Evolutionary conservation across 2,329 filamentous ascomycete species (phyloP), one percentile per base, ranked within the genome.

Genomic region (Colletotrichum theobromicola): DNA sequence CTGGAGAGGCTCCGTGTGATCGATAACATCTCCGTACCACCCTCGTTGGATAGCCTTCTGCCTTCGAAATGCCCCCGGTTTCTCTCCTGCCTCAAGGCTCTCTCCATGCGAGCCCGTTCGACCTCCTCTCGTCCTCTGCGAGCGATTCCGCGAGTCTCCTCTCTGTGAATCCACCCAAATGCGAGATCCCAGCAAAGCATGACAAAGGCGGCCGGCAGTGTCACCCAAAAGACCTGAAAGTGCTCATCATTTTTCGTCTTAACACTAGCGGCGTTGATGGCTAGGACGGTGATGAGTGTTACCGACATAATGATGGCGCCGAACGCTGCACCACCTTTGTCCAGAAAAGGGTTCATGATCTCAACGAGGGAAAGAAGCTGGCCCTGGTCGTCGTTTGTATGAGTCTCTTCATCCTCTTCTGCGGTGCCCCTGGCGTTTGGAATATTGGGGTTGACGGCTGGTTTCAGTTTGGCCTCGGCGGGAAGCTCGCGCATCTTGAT

Each of bases 291-390:
- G 71, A 94, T 84, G 30, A 95, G 87, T 0, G 93, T 94, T 0
- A 86, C 87, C 2, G 91, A 88, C 92, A 95, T 94, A 70, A 95
- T 85, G 7, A 90, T 76, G 0, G 88, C 90, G 2, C 93, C 93
- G 70, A 94, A 92, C 0, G 85, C 84, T 1, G 93, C 93, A 10
- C 93, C 90, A 4, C 86, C 84, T 76, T 91, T 93, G 79, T 95
- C 93, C 0, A 95, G 81, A 72, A 93, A 95, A 0, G 93, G 93
- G 76, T 95, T 94, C 89, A 95, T 90, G 78, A 95, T 94, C 78
- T 95, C 93, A 76, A 93, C 92, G 0, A 95, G 87, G 0, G 91
- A 91, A 0, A 93, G 83, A 1, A 89, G 82, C 76, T 93, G 89
- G 4, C 83, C 86, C 72, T 90, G 82, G 32, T 91, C 88, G 9